These are phyloP conservation scores for Lathyrus sativus DNA, from an alignment of 306 rosid genomes.

Conservation along the genomic window DNA sequence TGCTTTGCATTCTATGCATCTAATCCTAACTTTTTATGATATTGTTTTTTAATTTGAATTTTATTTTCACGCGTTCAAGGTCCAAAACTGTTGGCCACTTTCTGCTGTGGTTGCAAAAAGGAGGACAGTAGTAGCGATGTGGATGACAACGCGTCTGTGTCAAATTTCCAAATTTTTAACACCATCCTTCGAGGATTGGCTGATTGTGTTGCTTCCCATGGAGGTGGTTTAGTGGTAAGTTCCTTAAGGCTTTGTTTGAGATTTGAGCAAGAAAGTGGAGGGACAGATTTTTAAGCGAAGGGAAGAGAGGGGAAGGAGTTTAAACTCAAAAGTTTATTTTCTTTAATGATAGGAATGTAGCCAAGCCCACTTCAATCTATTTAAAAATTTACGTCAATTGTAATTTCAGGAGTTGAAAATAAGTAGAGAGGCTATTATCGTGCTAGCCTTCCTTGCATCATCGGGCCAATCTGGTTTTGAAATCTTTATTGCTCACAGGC, in stretches of 20 bases:
- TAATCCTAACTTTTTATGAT: constrained; percentile 17
- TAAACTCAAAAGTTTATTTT: too few species aligned
- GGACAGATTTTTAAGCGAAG: background rate
- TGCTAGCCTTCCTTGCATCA: constrained; percentile 85
- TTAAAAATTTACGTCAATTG: constrained; percentile 31
- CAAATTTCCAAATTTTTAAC: constrained; percentile 46
- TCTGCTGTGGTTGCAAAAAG: constrained; percentile 65
- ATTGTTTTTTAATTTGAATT: constrained; percentile 22
- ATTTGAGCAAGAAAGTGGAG: background rate
- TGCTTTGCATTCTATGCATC: constrained; percentile 26
- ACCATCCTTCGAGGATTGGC: constrained; percentile 68
- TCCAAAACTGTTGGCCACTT: constrained; percentile 68
- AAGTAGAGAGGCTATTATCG: constrained; percentile 60
- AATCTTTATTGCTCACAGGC: constrained; percentile 56
- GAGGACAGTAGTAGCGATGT: constrained; percentile 41
- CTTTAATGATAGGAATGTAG: constrained; percentile 10
- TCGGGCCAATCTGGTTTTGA: constrained; percentile 86
- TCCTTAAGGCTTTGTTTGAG: background rate
- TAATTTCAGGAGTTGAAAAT: constrained; percentile 72
- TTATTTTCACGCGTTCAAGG: constrained; percentile 56
- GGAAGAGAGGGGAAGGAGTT: background rate
- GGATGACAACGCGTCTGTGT: constrained; percentile 44
- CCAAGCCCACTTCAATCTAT: constrained; percentile 7
- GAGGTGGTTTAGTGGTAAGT: constrained; percentile 60
- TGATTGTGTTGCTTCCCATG: constrained; percentile 66